Percentiles rank a stretch among this genome's conserved stretches.
phyloP scores from a whole-genome alignment of 75 land plant species.

The Picea glauca region DNA sequence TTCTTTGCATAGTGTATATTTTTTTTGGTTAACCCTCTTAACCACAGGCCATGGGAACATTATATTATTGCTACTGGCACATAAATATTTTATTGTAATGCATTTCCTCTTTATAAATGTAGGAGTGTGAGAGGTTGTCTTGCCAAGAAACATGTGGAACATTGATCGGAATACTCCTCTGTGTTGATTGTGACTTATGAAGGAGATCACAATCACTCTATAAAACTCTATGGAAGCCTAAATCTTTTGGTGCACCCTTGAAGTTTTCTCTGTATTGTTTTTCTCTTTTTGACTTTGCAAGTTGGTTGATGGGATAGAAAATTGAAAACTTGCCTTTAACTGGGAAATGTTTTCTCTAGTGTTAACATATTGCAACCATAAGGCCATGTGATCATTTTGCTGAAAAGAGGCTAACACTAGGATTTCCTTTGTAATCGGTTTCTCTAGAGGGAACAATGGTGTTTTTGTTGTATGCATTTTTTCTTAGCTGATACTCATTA shows the following conservation, averaged over 20 bases:
- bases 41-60: too few species aligned
- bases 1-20: too few species aligned
- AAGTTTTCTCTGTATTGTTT: neutral
- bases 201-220: conserved; percentile 80
- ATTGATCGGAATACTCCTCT: conserved; percentile 69
- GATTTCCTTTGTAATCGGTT: neutral
- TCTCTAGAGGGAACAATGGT: neutral
- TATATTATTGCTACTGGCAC: too few species aligned
- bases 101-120: conserved; percentile 42
- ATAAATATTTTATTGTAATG: too few species aligned
- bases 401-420: neutral
- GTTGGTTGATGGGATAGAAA: neutral
- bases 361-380: neutral
- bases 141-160: conserved; percentile 29
- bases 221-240: conserved; percentile 16
- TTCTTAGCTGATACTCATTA: neutral
- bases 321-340: neutral
- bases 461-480: neutral
- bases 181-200: conserved; percentile 87
- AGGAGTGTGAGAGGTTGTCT: conserved; percentile 25
- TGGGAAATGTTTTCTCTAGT: neutral
- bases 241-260: conserved; percentile 6
- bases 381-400: neutral
- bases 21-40: too few species aligned
- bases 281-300: neutral